Base-by-base conservation (phyloP, 2,329 filamentous ascomycete genomes). In the Stachybotrys chartarum region DNA sequence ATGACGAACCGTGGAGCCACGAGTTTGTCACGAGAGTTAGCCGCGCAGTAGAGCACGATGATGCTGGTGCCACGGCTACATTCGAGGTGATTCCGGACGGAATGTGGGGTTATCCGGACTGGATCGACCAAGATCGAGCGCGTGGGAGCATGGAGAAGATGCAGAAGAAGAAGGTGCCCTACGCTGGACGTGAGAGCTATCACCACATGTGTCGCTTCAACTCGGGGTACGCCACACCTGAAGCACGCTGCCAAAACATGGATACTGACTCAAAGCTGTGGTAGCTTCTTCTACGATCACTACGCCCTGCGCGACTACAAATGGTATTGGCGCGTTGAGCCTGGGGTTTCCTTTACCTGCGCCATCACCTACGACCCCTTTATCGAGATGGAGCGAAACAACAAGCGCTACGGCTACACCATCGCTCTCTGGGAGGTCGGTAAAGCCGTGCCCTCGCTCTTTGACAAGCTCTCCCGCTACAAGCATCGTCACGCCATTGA, bases 281-380 rank as follows among this genome's bases (percentile, higher is more conserved):
- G 35, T 50, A 73, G 73, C 8, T 70, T 74, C 52, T 76, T 77
- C 58, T 77, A 75, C 67, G 68, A 72, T 47, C 67, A 75, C 52
- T 68, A 72, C 7, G 70, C 65, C 1, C 64, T 77, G 24, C 64
- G 65, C 58, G 64, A 70, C 50, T 77, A 75, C 66, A 74, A 72
- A 60, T 77, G 74, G 73, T 77, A 77, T 64, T 77, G 75, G 74
- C 68, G 75, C 12, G 64, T 77, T 24, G 75, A 77, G 56, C 73
- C 75, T 18, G 71, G 75, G 53, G 72, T 76, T 54, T 68, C 75
- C 53, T 77, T 73, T 58, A 70, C 67, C 58, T 77, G 75, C 66
- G 69, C 71, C 54, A 72, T 77, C 44, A 75, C 73, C n/a, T 77
- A 77, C 64, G 75, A 77, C 59, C 74, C 74, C 14, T 77, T 77